These are phyloP conservation scores for Termitomyces sp. DNA, from an alignment of 768 basidiomycete species.

Conservation along the genomic window DNA sequence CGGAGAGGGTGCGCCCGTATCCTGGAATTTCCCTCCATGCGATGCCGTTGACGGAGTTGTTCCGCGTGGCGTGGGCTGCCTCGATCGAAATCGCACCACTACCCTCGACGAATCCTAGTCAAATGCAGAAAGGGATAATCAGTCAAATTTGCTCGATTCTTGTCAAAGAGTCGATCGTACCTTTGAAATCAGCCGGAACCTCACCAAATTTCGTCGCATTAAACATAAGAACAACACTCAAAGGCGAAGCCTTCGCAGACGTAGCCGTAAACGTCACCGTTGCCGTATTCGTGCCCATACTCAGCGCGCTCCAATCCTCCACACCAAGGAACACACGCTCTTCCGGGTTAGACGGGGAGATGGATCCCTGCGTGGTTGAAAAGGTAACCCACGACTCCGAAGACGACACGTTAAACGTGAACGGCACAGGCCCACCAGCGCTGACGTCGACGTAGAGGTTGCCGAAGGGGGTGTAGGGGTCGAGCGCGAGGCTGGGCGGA, in stretches of 20 bases:
- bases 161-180: constrained; percentile 22
- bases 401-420: constrained; percentile 49
- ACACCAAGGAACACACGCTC: constrained; percentile 54
- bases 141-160: background rate
- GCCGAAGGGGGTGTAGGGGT: constrained; percentile 53
- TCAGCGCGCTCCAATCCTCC: constrained; percentile 53
- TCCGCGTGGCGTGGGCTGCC: constrained; percentile 55
- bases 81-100: constrained; percentile 66
- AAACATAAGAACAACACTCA: constrained; percentile 32
- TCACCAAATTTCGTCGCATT: constrained; percentile 35
- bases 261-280: constrained; percentile 48
- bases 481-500: constrained; percentile 48
- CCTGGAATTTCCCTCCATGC: constrained; percentile 60
- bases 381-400: constrained; percentile 56
- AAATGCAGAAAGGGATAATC: background rate
- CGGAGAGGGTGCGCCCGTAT: constrained; percentile 59
- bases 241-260: constrained; percentile 35
- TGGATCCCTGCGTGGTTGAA: constrained; percentile 44
- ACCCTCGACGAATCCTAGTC: constrained; percentile 59
- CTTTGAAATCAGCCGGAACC: constrained; percentile 46
- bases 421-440: constrained; percentile 56
- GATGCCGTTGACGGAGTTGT: constrained; percentile 46
- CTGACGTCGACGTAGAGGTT: constrained; percentile 62
- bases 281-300: constrained; percentile 35
- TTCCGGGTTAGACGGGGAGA: constrained; percentile 48